A percentile compares a stretch with the other conserved stretches of the same genome.
These are phyloP conservation scores for Gamarada debralockiae DNA, from an alignment of 495 filamentous ascomycete species.

Conservation along the genomic window DNA sequence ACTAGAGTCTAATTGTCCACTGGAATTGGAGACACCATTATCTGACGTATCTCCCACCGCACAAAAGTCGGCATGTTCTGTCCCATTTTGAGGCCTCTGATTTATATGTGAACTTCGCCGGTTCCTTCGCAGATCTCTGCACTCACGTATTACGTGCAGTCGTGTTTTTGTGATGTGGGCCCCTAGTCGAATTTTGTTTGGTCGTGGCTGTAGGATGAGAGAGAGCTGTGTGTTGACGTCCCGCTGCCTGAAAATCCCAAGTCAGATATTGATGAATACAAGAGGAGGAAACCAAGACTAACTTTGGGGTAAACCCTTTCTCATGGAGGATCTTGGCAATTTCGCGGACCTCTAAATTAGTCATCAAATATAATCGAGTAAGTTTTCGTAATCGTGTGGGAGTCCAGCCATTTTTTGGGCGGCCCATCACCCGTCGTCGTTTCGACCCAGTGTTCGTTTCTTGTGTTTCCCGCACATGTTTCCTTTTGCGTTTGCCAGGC, in stretches of 20 bases:
- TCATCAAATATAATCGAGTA: constrained; percentile 20
- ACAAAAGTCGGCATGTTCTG: background rate
- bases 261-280: background rate
- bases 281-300: background rate
- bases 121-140: background rate
- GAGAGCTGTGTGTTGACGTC: constrained; percentile 14
- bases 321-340: constrained; percentile 13
- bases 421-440: constrained; percentile 9
- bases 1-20: no score
- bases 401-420: constrained; percentile 22
- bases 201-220: constrained; percentile 9
- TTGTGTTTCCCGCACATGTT: background rate
- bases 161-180: constrained; percentile 5
- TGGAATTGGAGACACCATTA: no score
- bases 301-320: constrained; percentile 11
- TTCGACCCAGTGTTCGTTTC: background rate
- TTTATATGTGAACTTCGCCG: background rate
- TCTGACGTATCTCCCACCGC: no score
- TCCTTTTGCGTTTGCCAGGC: background rate
- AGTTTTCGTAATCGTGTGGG: constrained; percentile 16
- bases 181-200: constrained; percentile 12
- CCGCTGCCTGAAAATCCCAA: constrained; percentile 6
- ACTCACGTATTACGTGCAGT: constrained; percentile 12
- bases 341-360: constrained; percentile 18
- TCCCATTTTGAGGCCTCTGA: background rate